Conservation (phyloP, 2,329 filamentous ascomycete species). For the Stromatinia cepivora region DNA sequence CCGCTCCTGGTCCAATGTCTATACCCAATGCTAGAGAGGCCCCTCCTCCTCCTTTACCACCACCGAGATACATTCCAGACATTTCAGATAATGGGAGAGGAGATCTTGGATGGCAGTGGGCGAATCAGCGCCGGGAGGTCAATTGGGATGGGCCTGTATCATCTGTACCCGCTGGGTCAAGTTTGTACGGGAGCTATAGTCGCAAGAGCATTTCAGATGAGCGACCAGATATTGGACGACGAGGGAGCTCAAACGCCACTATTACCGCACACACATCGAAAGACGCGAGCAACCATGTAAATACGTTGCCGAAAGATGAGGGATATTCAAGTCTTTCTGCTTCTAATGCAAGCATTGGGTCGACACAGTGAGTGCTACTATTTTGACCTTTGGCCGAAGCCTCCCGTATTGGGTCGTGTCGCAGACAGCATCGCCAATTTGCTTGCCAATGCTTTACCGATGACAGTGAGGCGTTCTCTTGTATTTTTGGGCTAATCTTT, state of each 20-base stretch:
- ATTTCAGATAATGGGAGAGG: conserved; percentile 51
- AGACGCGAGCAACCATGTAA: not conserved
- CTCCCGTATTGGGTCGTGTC: not conserved
- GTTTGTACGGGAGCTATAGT: conserved; percentile 49
- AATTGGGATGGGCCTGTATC: conserved; percentile 47
- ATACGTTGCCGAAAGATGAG: conserved; percentile 37
- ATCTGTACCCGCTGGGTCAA: conserved; percentile 51
- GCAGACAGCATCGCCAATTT: not conserved
- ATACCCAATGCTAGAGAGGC: conserved; percentile 58
- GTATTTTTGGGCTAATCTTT: conserved; percentile 22
- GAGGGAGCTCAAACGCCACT: conserved; percentile 44
- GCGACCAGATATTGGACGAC: conserved; percentile 37
- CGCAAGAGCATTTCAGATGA: conserved; percentile 34
- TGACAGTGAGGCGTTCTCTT: not conserved
- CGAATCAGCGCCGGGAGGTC: conserved; percentile 52
- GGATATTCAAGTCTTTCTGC: conserved; percentile 42
- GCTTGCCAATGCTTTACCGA: conserved; percentile 10
- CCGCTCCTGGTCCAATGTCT: conserved; percentile 56
- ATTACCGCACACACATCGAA: conserved; percentile 49
- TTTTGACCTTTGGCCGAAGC: conserved; percentile 4
- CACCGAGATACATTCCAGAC: conserved; percentile 58
- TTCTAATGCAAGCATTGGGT: conserved; percentile 40
- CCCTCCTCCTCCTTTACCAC: conserved; percentile 64
- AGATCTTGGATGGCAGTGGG: conserved; percentile 60
- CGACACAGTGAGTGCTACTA: conserved; percentile 37